These are phyloP conservation scores for Meyerozyma athensensis DNA, from an alignment of 1,139 yeast genomes.

Conservation along the genomic window DNA sequence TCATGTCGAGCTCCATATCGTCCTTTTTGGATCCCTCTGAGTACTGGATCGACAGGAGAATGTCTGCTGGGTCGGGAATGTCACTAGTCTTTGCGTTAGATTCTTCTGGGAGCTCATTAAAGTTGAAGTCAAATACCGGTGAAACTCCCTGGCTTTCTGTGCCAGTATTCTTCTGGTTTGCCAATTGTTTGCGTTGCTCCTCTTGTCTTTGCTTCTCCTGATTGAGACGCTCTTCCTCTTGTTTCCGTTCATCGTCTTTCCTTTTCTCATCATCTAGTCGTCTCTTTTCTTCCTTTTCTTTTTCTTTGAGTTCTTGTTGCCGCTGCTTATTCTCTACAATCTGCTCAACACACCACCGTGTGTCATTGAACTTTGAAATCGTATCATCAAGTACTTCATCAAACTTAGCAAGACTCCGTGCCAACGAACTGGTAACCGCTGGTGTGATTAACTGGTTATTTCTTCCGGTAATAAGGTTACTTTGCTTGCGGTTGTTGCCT, in stretches of 20 bases:
- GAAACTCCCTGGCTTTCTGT: constrained; percentile 14
- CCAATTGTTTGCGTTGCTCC: constrained; percentile 8
- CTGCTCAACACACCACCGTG: constrained; percentile 44
- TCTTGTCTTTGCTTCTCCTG: constrained; percentile 11
- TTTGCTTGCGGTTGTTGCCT: constrained; percentile 38
- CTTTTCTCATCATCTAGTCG: constrained; percentile 19
- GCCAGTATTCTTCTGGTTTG: constrained; percentile 8
- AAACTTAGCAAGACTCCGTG: constrained; percentile 32
- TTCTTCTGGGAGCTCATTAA: constrained; percentile 18
- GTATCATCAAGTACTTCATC: constrained; percentile 45
- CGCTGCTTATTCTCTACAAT: constrained; percentile 40
- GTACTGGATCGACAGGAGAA: constrained; percentile 33
- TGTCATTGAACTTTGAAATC: constrained; percentile 39
- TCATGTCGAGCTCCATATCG: constrained; percentile 35
- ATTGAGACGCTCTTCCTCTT: constrained; percentile 7
- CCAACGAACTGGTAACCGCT: constrained; percentile 36
- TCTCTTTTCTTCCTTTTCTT: constrained; percentile 35
- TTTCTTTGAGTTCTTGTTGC: constrained; percentile 37
- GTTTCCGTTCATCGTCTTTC: constrained; percentile 12
- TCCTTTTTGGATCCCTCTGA: constrained; percentile 9
- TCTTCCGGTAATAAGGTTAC: constrained; percentile 40
- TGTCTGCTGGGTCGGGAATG: constrained; percentile 37
- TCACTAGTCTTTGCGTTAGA: constrained; percentile 14
- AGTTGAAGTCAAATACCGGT: constrained; percentile 28
- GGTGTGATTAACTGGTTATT: constrained; percentile 42